A percentile compares a stretch with the other conserved stretches of the same genome.
phyloP scores from a whole-genome alignment of 495 filamentous ascomycete species.

The Rusavskia elegans region DNA sequence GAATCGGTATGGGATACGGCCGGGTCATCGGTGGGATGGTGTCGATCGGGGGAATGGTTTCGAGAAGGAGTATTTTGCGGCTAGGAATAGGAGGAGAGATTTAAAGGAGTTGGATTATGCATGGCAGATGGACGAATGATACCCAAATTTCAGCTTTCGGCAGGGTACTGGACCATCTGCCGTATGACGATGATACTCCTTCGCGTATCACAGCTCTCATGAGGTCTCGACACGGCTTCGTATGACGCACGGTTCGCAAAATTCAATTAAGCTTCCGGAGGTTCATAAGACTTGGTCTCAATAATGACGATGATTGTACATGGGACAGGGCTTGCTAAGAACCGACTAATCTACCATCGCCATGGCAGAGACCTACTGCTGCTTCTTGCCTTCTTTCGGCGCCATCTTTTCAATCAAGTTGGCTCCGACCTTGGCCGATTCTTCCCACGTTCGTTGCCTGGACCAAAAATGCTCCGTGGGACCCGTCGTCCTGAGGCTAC shows the following conservation, averaged over 20 bases:
- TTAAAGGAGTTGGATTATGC: constrained; percentile 69
- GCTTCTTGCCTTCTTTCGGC: constrained; percentile 36
- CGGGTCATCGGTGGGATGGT: constrained; percentile 92
- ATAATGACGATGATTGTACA: too few species aligned
- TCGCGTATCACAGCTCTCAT: too few species aligned
- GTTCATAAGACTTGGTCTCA: too few species aligned
- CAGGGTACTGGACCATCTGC: too few species aligned
- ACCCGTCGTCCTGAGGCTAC: constrained; percentile 31
- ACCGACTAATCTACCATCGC: background rate
- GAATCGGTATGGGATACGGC: constrained; percentile 88
- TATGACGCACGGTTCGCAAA: too few species aligned
- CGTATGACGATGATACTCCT: too few species aligned
- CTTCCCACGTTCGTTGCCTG: constrained; percentile 44
- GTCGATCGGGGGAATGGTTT: constrained; percentile 91
- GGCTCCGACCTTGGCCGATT: constrained; percentile 41
- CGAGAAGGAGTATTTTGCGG: constrained; percentile 86
- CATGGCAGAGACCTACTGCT: constrained; percentile 22
- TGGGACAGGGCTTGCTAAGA: background rate
- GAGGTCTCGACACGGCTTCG: too few species aligned
- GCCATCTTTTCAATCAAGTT: constrained; percentile 37
- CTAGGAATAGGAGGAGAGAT: constrained; percentile 58
- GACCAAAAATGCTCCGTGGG: constrained; percentile 56
- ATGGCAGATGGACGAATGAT: constrained; percentile 40
- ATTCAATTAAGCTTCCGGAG: too few species aligned
- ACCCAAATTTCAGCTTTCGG: too few species aligned